A percentile compares a stretch with the other conserved stretches of the same genome.
These are phyloP conservation scores for Heliamphora exappendiculata DNA, from an alignment of 148 eudicot species.

Conservation along the genomic window DNA sequence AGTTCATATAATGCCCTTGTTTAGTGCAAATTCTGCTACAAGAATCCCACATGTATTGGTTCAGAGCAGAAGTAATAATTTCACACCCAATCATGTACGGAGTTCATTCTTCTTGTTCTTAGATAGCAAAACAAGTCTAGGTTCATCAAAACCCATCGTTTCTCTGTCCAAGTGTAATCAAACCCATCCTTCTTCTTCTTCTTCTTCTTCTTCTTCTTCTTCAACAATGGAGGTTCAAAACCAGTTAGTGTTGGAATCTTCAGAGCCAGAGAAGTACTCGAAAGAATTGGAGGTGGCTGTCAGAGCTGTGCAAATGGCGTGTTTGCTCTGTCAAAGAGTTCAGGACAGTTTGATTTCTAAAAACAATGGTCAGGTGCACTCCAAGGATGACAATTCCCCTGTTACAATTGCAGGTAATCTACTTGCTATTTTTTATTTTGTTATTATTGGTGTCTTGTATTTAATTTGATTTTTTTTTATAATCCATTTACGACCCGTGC, in stretches of 20 bases:
- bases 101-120: not conserved
- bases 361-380: conserved; percentile 22
- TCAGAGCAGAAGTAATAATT: conserved; percentile 1
- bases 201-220: too few species aligned
- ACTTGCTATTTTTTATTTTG: not conserved
- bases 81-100: not conserved
- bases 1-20: conserved; percentile 14
- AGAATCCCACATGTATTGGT: conserved; percentile 11
- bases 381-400: conserved; percentile 48
- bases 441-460: not conserved
- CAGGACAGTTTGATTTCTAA: conserved; percentile 31
- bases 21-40: conserved; percentile 8
- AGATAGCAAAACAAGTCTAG: not conserved
- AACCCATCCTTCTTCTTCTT: conserved; percentile 22
- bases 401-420: conserved; percentile 50
- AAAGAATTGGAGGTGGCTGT: conserved; percentile 48
- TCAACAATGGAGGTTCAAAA: conserved; percentile 36
- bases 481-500: too few species aligned
- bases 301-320: conserved; percentile 51
- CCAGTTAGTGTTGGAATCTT: conserved; percentile 7
- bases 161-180: conserved; percentile 10
- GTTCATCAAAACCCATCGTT: conserved; percentile 8
- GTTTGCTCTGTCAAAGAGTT: conserved; percentile 36
- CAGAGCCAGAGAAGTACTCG: conserved; percentile 20
- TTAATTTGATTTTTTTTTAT: not conserved